A percentile compares a stretch with the other conserved stretches of the same genome.
These are phyloP conservation scores for Zelonia costaricensis DNA, from an alignment of 208 protist genomes.

Conservation along the genomic window DNA sequence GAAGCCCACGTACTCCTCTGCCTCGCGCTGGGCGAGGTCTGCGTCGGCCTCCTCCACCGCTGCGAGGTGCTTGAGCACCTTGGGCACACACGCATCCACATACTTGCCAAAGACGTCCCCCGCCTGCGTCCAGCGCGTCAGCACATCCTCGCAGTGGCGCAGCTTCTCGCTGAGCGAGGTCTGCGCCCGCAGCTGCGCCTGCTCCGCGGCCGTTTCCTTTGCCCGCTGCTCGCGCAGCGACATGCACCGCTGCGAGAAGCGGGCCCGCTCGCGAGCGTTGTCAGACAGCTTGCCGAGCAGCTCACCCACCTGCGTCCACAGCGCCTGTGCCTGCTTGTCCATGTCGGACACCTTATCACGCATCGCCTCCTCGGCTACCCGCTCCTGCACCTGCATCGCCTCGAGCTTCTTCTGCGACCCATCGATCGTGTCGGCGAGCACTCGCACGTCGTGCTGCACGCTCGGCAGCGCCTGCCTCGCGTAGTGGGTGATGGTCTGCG, in stretches of 20 bases:
- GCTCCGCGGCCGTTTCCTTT: conserved; percentile 32
- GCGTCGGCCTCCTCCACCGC: conserved; percentile 81
- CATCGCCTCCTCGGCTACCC: conserved; percentile 31
- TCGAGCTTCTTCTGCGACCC: conserved; percentile 32
- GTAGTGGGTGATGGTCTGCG: conserved; percentile 37
- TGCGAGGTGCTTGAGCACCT: conserved; percentile 87
- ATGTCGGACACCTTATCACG: conserved; percentile 29
- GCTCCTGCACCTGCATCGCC: conserved; percentile 37
- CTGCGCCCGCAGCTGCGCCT: conserved; percentile 56
- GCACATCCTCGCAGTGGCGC: conserved; percentile 53
- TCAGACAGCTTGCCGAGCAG: conserved; percentile 41
- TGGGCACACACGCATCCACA: conserved; percentile 89
- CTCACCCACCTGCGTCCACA: conserved; percentile 48
- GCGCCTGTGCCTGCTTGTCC: conserved; percentile 43
- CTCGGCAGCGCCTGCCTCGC: conserved; percentile 39
- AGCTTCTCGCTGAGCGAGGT: conserved; percentile 41
- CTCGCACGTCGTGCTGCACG: conserved; percentile 53
- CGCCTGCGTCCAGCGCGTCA: conserved; percentile 41
- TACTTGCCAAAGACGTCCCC: conserved; percentile 74
- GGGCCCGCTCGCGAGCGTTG: conserved; percentile 44
- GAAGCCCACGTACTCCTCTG: conserved; percentile 70
- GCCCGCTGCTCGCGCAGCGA: conserved; percentile 58
- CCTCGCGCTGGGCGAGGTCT: conserved; percentile 66
- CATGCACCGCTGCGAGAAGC: conserved; percentile 56
- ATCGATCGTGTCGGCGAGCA: conserved; percentile 26